These are phyloP conservation scores for Moesziomyces globuligerus DNA, from an alignment of 1,284 basidiomycete genomes.

Conservation along the genomic window DNA sequence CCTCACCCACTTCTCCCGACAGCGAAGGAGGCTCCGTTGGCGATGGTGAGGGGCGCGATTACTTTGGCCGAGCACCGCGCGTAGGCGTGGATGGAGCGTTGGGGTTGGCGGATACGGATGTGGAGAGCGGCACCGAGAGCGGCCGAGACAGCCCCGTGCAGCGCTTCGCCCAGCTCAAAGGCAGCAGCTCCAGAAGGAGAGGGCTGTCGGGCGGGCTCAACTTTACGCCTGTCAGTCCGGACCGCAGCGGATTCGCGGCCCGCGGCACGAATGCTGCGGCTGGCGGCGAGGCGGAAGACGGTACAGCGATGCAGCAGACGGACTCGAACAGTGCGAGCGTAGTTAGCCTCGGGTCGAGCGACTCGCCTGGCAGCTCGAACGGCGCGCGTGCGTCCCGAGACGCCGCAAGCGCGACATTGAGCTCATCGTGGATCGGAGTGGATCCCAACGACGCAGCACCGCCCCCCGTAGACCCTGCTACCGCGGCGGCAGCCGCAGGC, in stretches of 20 bases:
- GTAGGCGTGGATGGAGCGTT: constrained; percentile 57
- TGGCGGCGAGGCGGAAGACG: not conserved
- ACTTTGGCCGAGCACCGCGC: constrained; percentile 37
- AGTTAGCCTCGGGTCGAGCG: constrained; percentile 25
- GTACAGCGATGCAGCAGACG: not conserved
- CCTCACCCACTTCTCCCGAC: constrained; percentile 15
- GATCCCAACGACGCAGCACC: constrained; percentile 6
- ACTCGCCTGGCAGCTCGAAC: constrained; percentile 13
- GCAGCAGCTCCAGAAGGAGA: constrained; percentile 5
- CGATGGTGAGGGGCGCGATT: constrained; percentile 19
- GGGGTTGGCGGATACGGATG: constrained; percentile 53
- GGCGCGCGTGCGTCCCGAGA: constrained; percentile 3
- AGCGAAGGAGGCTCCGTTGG: constrained; percentile 12
- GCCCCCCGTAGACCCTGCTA: constrained; percentile 5
- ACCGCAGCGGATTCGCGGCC: not conserved
- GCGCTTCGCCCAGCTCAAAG: constrained; percentile 10
- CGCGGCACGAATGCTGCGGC: not conserved
- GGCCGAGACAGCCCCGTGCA: constrained; percentile 43
- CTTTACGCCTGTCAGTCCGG: constrained; percentile 40
- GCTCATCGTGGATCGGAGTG: constrained; percentile 46
- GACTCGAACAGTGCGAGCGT: constrained; percentile 23
- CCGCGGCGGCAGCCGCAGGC: constrained; percentile 27
- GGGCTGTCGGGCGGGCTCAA: constrained; percentile 35
- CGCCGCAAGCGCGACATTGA: constrained; percentile 22
- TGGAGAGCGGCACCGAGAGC: constrained; percentile 55